A percentile compares a stretch with the other conserved stretches of the same genome.
Evolutionary conservation across 768 basidiomycete genomes (phyloP).

Genomic region (Tylopilus vinaceipallidus): DNA sequence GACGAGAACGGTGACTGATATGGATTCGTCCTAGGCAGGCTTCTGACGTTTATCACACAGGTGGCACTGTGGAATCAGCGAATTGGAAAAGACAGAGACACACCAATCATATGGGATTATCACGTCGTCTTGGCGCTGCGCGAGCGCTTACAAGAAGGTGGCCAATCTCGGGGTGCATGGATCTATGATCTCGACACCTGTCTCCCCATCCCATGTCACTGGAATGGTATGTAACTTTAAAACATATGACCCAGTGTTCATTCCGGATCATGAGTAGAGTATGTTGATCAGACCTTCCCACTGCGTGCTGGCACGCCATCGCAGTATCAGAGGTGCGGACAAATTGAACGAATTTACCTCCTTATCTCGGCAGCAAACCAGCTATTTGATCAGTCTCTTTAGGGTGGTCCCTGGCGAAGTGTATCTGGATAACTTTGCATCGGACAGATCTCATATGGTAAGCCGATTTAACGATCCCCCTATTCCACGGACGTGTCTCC

Average conservation of each 20-base stretch:
- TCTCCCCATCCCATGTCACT: conserved; percentile 49
- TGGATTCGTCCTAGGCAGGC: neutral
- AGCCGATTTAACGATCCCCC: conserved; percentile 11
- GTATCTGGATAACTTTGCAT: conserved; percentile 63
- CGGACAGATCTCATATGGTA: conserved; percentile 78
- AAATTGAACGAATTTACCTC: no score
- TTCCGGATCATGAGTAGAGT: conserved; percentile 37
- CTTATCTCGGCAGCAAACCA: conserved; percentile 6
- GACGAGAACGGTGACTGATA: conserved; percentile 47
- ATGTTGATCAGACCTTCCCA: conserved; percentile 46
- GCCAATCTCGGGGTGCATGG: no score
- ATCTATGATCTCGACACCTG: conserved; percentile 69
- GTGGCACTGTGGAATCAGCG: conserved; percentile 67
- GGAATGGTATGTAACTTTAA: conserved; percentile 41
- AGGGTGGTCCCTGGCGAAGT: conserved; percentile 52
- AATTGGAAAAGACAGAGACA: conserved; percentile 32
- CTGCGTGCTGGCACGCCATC: conserved; percentile 26
- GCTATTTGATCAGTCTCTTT: conserved; percentile 47
- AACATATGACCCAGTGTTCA: conserved; percentile 3
- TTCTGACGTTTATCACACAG: conserved; percentile 33
- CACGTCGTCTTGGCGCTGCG: conserved; percentile 63
- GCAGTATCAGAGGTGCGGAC: conserved; percentile 46
- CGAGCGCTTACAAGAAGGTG: conserved; percentile 25
- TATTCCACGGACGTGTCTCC: conserved; percentile 6
- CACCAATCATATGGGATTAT: conserved; percentile 69